These are phyloP conservation scores for Lipomyces kockii DNA, from an alignment of 805 yeast genomes.

Conservation along the genomic window DNA sequence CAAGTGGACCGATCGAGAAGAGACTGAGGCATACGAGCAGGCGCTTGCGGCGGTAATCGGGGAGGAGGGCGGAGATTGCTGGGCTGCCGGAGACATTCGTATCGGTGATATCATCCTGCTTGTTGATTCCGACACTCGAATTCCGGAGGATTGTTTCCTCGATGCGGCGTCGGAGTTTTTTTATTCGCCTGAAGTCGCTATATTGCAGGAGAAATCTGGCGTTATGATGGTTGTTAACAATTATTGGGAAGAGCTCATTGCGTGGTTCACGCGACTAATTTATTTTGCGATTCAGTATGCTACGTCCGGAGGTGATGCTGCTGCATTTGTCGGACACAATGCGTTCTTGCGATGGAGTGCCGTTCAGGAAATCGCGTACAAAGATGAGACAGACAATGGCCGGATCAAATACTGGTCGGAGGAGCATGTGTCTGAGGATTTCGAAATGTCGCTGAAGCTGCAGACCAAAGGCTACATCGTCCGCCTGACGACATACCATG, in stretches of 20 bases:
- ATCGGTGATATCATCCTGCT: slow-evolving; percentile 19
- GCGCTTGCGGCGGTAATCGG: slow-evolving; percentile 9
- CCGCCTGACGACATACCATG: slow-evolving; percentile 10
- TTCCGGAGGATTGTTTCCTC: slow-evolving; percentile 23
- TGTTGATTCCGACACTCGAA: slow-evolving; percentile 22
- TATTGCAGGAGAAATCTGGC: slow-evolving; percentile 17
- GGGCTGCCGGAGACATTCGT: slow-evolving; percentile 23
- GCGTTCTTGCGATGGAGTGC: slow-evolving; percentile 24
- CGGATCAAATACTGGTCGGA: slow-evolving; percentile 20
- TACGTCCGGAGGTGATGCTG: slow-evolving; percentile 19
- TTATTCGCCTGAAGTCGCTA: slow-evolving; percentile 21
- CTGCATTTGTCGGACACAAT: slow-evolving; percentile 26
- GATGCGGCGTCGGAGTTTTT: slow-evolving; percentile 23
- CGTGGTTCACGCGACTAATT: slow-evolving; percentile 21
- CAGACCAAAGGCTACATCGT: slow-evolving; percentile 17
- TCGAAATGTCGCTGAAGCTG: slow-evolving; percentile 18
- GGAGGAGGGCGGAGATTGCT: slow-evolving; percentile 8
- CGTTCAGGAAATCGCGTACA: slow-evolving; percentile 20
- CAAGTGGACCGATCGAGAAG: slow-evolving; percentile 17
- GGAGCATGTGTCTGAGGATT: slow-evolving; percentile 26
- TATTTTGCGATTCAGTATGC: slow-evolving; percentile 21
- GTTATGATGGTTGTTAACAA: slow-evolving; percentile 24
- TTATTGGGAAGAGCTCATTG: slow-evolving; percentile 23
- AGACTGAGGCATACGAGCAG: slow-evolving; percentile 8
- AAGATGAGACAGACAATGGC: slow-evolving; percentile 12